These are phyloP conservation scores for Pistacia vera DNA, from an alignment of 345 rosid genomes.

Conservation along the genomic window DNA sequence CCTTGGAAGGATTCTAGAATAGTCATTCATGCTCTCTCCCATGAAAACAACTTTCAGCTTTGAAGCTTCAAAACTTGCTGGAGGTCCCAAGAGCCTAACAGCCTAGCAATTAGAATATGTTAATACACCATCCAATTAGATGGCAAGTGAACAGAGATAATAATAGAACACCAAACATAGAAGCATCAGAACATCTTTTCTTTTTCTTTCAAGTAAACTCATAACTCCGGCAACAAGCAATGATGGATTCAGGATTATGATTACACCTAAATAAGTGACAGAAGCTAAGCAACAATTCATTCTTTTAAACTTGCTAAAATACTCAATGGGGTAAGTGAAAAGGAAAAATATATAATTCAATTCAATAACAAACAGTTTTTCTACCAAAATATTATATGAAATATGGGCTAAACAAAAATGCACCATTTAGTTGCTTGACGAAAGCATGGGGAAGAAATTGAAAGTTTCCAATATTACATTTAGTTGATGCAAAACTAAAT, in stretches of 20 bases:
- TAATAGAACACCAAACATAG: not conserved
- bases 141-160: conserved; percentile 7
- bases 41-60: conserved; percentile 72
- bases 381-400: not conserved
- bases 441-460: not conserved
- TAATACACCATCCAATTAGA: conserved; percentile 10
- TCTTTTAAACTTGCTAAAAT: not conserved
- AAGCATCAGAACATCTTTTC: no score
- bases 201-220: no score
- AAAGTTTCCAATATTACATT: not conserved
- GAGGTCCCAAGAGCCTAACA: conserved; percentile 71
- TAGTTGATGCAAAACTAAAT: not conserved
- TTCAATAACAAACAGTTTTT: no score
- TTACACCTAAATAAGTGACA: not conserved
- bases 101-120: conserved; percentile 45
- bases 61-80: conserved; percentile 82
- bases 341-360: no score
- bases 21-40: conserved; percentile 39
- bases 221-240: not conserved
- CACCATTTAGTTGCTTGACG: not conserved
- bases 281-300: not conserved
- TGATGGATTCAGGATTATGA: not conserved
- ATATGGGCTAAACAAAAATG: not conserved
- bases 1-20: conserved; percentile 61
- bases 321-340: no score